Conservation (phyloP, 768 basidiomycete species). For the Tulasnella sp. region DNA sequence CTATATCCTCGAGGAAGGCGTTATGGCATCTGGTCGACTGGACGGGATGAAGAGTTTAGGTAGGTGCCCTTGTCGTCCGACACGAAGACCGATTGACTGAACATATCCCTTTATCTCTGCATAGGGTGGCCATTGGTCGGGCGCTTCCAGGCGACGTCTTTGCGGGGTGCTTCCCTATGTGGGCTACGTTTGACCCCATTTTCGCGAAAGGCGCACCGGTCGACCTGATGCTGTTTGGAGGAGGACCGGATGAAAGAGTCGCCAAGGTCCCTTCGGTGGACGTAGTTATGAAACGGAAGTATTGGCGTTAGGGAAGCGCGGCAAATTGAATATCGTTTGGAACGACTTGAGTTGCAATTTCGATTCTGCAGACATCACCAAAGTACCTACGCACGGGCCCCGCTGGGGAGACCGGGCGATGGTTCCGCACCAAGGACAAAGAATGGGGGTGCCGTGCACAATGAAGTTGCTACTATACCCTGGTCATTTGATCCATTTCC, state of each 20-base stretch:
- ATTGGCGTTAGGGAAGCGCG: background rate
- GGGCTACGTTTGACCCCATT: background rate
- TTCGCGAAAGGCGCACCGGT: conserved; percentile 4
- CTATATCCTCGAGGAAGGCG: conserved; percentile 16
- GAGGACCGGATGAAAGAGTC: background rate
- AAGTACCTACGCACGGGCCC: too few relatives aligned
- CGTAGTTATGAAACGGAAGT: background rate
- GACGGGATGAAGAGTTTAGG: conserved; percentile 36
- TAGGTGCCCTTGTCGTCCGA: conserved; percentile 25
- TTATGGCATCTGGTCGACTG: conserved; percentile 33
- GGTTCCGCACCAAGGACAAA: too few relatives aligned
- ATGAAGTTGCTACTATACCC: background rate
- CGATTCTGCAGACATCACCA: too few relatives aligned
- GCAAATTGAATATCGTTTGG: too few relatives aligned
- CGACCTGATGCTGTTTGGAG: conserved; percentile 12
- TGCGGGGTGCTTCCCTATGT: background rate
- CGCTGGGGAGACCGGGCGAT: too few relatives aligned
- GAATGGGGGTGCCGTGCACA: too few relatives aligned
- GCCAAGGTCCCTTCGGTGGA: conserved; percentile 16
- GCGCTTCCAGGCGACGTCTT: background rate
- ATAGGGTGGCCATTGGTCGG: background rate
- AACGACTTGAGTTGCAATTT: too few relatives aligned
- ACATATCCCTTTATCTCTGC: background rate
- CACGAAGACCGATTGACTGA: background rate
- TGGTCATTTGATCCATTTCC: too few relatives aligned